These are phyloP conservation scores for Solanum phureja DNA, from an alignment of 257 asterid species.

Conservation along the genomic window DNA sequence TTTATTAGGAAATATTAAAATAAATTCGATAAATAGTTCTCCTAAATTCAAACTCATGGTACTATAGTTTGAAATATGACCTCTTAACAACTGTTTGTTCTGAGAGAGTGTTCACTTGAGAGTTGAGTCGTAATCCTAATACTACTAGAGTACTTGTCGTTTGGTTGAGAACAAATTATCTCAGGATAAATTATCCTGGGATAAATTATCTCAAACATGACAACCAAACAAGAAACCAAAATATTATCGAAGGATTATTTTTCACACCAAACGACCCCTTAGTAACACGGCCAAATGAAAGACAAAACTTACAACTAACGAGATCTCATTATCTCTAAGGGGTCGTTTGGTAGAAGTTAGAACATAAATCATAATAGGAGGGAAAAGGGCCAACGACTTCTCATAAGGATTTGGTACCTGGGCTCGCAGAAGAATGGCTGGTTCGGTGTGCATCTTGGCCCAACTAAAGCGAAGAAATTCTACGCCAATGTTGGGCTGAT, in stretches of 20 bases:
- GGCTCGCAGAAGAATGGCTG: background rate
- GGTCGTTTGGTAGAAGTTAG: too few species aligned
- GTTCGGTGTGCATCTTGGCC: too few species aligned
- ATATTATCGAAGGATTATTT: too few species aligned
- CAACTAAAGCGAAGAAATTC: too few species aligned
- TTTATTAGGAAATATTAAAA: background rate
- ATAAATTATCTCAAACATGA: too few species aligned
- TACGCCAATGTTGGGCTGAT: too few species aligned
- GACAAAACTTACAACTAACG: background rate
- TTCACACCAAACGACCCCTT: too few species aligned
- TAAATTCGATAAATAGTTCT: accelerated
- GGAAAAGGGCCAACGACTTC: background rate
- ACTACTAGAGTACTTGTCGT: background rate
- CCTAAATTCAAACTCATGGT: background rate
- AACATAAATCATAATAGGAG: too few species aligned
- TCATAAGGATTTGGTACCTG: background rate
- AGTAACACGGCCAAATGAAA: background rate
- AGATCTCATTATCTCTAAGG: background rate
- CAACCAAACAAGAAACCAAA: too few species aligned
- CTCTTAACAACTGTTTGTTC: background rate
- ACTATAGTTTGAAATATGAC: background rate
- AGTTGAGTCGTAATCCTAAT: background rate
- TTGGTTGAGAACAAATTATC: too few species aligned
- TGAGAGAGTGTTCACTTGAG: background rate
- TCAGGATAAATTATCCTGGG: too few species aligned